phyloP scores from a whole-genome alignment of 306 rosid genomes.

The Cucurbita moschata region DNA sequence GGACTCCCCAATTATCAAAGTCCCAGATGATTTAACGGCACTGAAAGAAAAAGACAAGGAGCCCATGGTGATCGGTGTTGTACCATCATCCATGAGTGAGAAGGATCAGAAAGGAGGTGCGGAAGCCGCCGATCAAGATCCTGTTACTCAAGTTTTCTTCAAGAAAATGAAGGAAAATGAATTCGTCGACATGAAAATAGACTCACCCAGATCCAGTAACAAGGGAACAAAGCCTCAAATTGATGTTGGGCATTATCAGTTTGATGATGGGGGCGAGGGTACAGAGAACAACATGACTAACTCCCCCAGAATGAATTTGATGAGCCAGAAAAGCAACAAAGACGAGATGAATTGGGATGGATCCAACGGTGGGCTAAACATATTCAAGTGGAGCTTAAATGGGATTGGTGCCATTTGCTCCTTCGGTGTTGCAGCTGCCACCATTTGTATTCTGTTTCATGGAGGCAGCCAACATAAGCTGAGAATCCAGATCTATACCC shows the following conservation, averaged over 20 bases:
- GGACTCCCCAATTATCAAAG: conserved; percentile 14
- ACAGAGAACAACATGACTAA: conserved; percentile 10
- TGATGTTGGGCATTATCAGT: conserved; percentile 18
- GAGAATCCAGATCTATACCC: conserved; percentile 46
- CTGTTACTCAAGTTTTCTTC: conserved; percentile 42
- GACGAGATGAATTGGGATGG: conserved; percentile 17
- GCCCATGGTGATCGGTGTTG: conserved; percentile 2
- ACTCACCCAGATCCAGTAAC: conserved; percentile 44
- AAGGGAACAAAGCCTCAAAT: conserved; percentile 26
- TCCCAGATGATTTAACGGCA: not conserved
- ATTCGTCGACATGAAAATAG: conserved; percentile 69
- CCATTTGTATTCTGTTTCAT: conserved; percentile 44
- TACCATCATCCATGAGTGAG: conserved; percentile 3
- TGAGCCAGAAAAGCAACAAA: conserved; percentile 1
- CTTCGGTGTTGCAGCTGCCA: conserved; percentile 74
- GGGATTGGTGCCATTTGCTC: conserved; percentile 90
- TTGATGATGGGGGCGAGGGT: conserved; percentile 31
- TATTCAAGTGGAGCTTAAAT: conserved; percentile 54
- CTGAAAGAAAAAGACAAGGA: conserved; percentile 7
- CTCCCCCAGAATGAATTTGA: conserved; percentile 29
- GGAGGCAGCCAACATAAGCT: conserved; percentile 50
- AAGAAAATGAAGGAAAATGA: conserved; percentile 45
- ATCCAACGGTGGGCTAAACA: conserved; percentile 19
- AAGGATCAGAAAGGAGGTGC: not conserved
- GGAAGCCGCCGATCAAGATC: conserved; percentile 32